phyloP scores from a whole-genome alignment of 768 basidiomycete species.

The Gelatoporia subvermispora region DNA sequence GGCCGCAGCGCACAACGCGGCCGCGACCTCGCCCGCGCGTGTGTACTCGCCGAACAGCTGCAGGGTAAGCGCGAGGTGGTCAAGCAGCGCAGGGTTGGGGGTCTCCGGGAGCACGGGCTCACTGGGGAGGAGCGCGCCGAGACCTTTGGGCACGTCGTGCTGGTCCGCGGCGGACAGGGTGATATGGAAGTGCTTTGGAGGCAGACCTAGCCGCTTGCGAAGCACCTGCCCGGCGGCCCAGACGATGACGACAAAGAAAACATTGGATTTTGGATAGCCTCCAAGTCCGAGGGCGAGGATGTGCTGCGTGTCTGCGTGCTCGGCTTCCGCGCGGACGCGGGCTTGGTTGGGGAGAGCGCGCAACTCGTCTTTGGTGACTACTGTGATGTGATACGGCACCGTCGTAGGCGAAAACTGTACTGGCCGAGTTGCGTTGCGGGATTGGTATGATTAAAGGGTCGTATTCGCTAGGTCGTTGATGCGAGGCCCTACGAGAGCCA shows the following conservation, averaged over 20 bases:
- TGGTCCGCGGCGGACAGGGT: constrained; percentile 39
- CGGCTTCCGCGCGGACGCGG: constrained; percentile 10
- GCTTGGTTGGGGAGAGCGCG: constrained; percentile 14
- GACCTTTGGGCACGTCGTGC: constrained; percentile 43
- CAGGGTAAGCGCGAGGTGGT: constrained; percentile 44
- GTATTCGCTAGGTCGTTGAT: constrained; percentile 4
- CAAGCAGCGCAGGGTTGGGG: constrained; percentile 28
- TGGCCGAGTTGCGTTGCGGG: not conserved
- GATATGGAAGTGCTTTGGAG: constrained; percentile 53
- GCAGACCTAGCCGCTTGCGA: constrained; percentile 43
- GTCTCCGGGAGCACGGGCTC: constrained; percentile 24
- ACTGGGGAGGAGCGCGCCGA: constrained; percentile 37
- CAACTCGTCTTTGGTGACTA: constrained; percentile 38
- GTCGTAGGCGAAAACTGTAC: not conserved
- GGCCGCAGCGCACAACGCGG: constrained; percentile 26
- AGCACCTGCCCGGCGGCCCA: constrained; percentile 51
- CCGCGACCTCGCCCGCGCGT: constrained; percentile 30
- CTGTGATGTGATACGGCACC: constrained; percentile 35
- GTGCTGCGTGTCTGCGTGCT: constrained; percentile 6
- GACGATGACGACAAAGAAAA: constrained; percentile 44
- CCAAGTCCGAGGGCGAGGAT: constrained; percentile 16
- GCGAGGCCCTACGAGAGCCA: constrained; percentile 5
- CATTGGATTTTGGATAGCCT: constrained; percentile 6
- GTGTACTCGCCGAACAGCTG: constrained; percentile 32
- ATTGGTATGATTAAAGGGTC: not conserved